Evolutionary conservation across 768 basidiomycete genomes (phyloP).

Genomic region (Neoboletus magnificus): DNA sequence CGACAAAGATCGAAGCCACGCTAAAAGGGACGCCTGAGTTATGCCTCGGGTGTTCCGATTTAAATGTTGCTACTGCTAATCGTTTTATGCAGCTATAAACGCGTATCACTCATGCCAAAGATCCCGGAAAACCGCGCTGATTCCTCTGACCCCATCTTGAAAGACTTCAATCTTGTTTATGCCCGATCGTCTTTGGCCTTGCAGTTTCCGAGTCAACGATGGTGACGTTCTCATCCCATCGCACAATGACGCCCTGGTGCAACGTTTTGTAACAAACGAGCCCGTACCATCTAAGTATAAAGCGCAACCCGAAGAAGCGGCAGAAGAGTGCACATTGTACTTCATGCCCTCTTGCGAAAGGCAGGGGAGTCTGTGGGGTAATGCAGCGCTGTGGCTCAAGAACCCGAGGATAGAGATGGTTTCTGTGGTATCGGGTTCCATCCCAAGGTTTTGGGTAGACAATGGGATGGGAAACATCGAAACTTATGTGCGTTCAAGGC

Average conservation of each 20-base stretch:
- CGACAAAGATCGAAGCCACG: background rate
- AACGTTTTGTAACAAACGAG: conserved; percentile 14
- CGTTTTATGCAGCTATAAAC: background rate
- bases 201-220: conserved; percentile 20
- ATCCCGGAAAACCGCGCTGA: background rate
- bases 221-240: conserved; percentile 17
- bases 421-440: too few relatives aligned
- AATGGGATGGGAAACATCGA: too few relatives aligned
- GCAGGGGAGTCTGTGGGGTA: conserved; percentile 21
- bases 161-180: conserved; percentile 3
- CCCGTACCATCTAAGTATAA: conserved; percentile 19
- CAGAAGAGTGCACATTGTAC: conserved; percentile 15
- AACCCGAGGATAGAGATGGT: too few relatives aligned
- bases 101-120: too few relatives aligned
- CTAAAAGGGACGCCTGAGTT: background rate
- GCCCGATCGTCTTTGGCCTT: conserved; percentile 19
- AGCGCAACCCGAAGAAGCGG: conserved; percentile 11
- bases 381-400: too few relatives aligned
- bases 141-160: background rate
- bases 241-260: conserved; percentile 23
- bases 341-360: conserved; percentile 20
- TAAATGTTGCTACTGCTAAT: background rate
- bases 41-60: background rate
- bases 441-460: too few relatives aligned
- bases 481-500: too few relatives aligned